A percentile compares a stretch with the other conserved stretches of the same genome.
phyloP scores from a whole-genome alignment of 129 eudicot genomes.

The Kitagawia praeruptora region DNA sequence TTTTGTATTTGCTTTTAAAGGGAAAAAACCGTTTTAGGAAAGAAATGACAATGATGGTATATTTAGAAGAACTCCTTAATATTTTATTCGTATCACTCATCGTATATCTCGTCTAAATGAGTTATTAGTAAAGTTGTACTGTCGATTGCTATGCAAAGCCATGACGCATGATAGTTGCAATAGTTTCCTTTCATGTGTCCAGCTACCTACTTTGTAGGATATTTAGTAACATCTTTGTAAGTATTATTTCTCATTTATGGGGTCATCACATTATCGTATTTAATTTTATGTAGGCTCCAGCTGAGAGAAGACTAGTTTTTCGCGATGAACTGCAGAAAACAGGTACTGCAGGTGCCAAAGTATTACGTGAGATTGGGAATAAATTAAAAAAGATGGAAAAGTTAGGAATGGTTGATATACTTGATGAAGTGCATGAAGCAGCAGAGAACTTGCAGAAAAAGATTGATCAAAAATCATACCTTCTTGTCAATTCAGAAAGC shows the following conservation, averaged over 20 bases:
- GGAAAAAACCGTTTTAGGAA: too few species aligned
- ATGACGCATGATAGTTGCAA: background rate
- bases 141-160: background rate
- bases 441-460: slow-evolving; percentile 68
- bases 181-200: background rate
- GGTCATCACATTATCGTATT: background rate
- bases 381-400: slow-evolving; percentile 73
- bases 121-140: background rate
- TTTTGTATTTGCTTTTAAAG: too few species aligned
- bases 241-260: background rate
- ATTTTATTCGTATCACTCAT: background rate
- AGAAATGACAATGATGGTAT: too few species aligned
- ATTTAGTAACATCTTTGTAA: background rate
- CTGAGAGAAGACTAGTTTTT: slow-evolving; percentile 68
- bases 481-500: slow-evolving; percentile 55
- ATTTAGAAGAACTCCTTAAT: too few species aligned
- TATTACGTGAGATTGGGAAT: slow-evolving; percentile 60
- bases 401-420: slow-evolving; percentile 36
- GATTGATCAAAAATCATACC: slow-evolving; percentile 66
- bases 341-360: slow-evolving; percentile 62
- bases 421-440: slow-evolving; percentile 58
- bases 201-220: background rate
- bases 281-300: slow-evolving; percentile 55
- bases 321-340: slow-evolving; percentile 50
- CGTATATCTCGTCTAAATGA: background rate